Conservation (phyloP, 2,329 filamentous ascomycete genomes). For the Leptographium galeiforme region DNA sequence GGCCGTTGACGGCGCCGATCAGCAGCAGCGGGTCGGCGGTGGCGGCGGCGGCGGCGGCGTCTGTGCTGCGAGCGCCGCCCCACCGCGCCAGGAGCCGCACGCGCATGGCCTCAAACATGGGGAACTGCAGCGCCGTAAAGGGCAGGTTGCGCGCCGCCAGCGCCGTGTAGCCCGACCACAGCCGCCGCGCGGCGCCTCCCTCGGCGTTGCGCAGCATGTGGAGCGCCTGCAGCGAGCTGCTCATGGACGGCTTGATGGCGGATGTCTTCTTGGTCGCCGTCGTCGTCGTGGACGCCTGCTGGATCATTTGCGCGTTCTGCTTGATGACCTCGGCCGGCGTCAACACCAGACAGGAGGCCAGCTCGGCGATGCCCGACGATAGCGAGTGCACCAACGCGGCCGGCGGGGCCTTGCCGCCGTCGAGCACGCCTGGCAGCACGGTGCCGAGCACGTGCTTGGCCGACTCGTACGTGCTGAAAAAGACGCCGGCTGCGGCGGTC, state of each 20-base stretch:
- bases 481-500: constrained; percentile 51
- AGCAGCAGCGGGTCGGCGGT: constrained; percentile 35
- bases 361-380: constrained; percentile 65
- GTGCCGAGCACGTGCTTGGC: constrained; percentile 50
- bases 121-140: constrained; percentile 80
- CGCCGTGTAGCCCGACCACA: constrained; percentile 61
- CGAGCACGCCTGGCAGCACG: constrained; percentile 24
- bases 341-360: constrained; percentile 74
- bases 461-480: constrained; percentile 82
- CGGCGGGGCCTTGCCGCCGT: constrained; percentile 29
- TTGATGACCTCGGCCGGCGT: constrained; percentile 86
- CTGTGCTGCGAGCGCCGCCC: constrained; percentile 3
- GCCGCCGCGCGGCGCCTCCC: constrained; percentile 41
- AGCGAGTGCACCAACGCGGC: constrained; percentile 57
- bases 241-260: constrained; percentile 14
- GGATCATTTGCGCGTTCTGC: constrained; percentile 82
- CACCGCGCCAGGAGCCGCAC: constrained; percentile 30
- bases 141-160: constrained; percentile 73
- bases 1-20: constrained; percentile 56
- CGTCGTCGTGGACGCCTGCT: constrained; percentile 8
- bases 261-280: background rate
- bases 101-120: constrained; percentile 65
- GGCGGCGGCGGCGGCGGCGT: constrained; percentile 1
- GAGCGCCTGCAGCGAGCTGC: constrained; percentile 36
- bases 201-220: constrained; percentile 30